These are phyloP conservation scores for Fusarium continuum DNA, from an alignment of 2,329 filamentous ascomycete species.

Conservation along the genomic window DNA sequence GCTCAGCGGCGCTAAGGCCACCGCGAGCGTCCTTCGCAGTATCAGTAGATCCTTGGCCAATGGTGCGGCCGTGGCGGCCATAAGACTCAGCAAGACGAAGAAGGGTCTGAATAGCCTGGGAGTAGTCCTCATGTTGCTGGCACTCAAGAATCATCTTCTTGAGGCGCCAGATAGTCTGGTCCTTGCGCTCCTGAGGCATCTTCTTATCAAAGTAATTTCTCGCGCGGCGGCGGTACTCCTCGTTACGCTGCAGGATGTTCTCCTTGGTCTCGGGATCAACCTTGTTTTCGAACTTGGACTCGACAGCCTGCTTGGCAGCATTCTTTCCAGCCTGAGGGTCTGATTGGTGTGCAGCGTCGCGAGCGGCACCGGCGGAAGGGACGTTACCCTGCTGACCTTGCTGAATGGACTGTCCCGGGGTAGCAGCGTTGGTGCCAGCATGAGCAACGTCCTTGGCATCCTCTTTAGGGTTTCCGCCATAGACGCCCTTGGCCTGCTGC, in stretches of 20 bases:
- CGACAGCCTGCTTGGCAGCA: constrained; percentile 55
- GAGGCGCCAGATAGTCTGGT: constrained; percentile 89
- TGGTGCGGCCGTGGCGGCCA: constrained; percentile 73
- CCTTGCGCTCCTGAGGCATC: constrained; percentile 90
- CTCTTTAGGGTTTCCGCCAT: constrained; percentile 62
- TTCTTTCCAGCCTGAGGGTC: constrained; percentile 52
- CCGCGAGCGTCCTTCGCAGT: constrained; percentile 78
- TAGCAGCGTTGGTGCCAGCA: constrained; percentile 65
- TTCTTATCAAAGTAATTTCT: constrained; percentile 85
- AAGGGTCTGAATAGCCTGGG: constrained; percentile 88
- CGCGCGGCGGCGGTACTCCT: constrained; percentile 59
- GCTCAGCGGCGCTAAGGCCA: constrained; percentile 75
- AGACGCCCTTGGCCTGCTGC: constrained; percentile 71
- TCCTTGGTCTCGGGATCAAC: constrained; percentile 71
- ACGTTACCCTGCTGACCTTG: constrained; percentile 20
- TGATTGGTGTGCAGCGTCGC: constrained; percentile 48
- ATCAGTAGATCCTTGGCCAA: constrained; percentile 71
- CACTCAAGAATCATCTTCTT: constrained; percentile 99
- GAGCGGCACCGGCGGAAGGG: constrained; percentile 11
- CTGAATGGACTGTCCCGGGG: constrained; percentile 49
- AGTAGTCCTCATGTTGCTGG: constrained; percentile 93
- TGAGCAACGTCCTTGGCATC: constrained; percentile 69
- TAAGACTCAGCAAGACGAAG: constrained; percentile 88
- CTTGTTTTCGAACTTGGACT: constrained; percentile 69
- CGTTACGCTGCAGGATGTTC: constrained; percentile 54